These are phyloP conservation scores for Dactylonectria macrodidyma DNA, from an alignment of 2,329 filamentous ascomycete species.

Conservation along the genomic window DNA sequence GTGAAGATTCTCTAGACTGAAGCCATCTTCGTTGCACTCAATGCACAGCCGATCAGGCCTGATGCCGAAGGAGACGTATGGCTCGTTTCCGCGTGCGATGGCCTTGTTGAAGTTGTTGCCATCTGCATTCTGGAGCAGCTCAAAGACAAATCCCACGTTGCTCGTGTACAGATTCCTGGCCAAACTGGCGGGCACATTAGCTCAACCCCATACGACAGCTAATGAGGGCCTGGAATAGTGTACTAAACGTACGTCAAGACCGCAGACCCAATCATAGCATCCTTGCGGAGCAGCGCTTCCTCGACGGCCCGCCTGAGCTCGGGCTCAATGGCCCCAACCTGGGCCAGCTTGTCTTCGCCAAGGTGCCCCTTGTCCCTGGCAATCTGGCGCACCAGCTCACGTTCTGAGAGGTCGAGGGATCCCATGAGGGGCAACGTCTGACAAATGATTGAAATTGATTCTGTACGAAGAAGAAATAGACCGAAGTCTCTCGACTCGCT, in stretches of 20 bases:
- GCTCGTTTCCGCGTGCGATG: slow-evolving; percentile 33
- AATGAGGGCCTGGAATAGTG: too few relatives aligned
- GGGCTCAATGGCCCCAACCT: slow-evolving; percentile 35
- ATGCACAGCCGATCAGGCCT: slow-evolving; percentile 56
- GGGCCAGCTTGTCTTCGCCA: slow-evolving; percentile 37
- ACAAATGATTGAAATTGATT: slow-evolving; percentile 8
- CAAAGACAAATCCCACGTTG: slow-evolving; percentile 64
- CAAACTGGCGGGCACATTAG: slow-evolving; percentile 49
- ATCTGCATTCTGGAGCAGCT: slow-evolving; percentile 69
- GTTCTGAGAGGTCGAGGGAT: slow-evolving; percentile 22
- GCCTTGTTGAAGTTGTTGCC: slow-evolving; percentile 60
- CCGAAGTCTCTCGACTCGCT: too few relatives aligned
- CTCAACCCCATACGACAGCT: background rate
- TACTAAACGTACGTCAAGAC: slow-evolving; percentile 39
- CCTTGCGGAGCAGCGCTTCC: slow-evolving; percentile 42
- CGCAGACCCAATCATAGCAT: slow-evolving; percentile 43
- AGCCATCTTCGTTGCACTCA: slow-evolving; percentile 67
- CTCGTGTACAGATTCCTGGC: slow-evolving; percentile 60
- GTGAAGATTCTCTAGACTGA: slow-evolving; percentile 56
- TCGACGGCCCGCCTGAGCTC: slow-evolving; percentile 38
- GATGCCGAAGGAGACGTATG: slow-evolving; percentile 55
- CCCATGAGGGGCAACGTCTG: background rate
- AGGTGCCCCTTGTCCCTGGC: slow-evolving; percentile 42
- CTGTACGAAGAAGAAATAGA: too few relatives aligned
- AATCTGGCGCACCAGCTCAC: slow-evolving; percentile 40